These are phyloP conservation scores for Crithidia acanthocephali DNA, from an alignment of 208 protist genomes.

Conservation along the genomic window DNA sequence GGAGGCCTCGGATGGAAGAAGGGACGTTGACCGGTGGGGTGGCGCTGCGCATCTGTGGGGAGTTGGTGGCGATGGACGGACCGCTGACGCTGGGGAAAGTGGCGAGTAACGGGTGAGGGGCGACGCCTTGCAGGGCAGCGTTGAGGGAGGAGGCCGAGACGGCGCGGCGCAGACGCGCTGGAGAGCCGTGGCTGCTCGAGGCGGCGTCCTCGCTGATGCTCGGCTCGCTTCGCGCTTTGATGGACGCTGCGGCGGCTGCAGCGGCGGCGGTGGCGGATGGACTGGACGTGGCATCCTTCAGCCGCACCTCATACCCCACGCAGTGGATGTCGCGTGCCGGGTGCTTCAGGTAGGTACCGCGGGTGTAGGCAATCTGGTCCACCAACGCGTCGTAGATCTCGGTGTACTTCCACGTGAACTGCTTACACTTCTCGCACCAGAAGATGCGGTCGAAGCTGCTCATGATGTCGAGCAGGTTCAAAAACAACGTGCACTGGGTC, in stretches of 20 bases:
- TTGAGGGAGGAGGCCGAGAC: neutral
- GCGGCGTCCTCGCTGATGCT: slow-evolving; percentile 7
- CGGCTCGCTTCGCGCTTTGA: neutral
- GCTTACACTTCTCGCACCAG: slow-evolving; percentile 77
- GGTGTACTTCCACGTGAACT: slow-evolving; percentile 81
- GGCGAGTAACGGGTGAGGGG: neutral
- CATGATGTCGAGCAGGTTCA: slow-evolving; percentile 82
- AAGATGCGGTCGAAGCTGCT: slow-evolving; percentile 80
- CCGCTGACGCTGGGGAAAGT: slow-evolving; percentile 1
- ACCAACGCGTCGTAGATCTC: slow-evolving; percentile 77
- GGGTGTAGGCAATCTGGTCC: slow-evolving; percentile 71
- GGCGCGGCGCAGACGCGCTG: neutral
- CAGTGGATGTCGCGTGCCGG: slow-evolving; percentile 72
- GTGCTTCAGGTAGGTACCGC: slow-evolving; percentile 57
- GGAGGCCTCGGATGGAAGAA: neutral
- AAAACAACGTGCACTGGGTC: slow-evolving; percentile 59
- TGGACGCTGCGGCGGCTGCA: slow-evolving; percentile 1
- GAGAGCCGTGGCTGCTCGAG: neutral
- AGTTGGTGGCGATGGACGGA: neutral
- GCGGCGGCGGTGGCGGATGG: neutral
- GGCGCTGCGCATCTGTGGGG: slow-evolving; percentile 13
- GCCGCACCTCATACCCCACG: slow-evolving; percentile 54
- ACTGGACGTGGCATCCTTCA: no score
- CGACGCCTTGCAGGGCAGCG: neutral
- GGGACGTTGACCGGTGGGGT: neutral